Base-by-base conservation (phyloP, 352 stramenopile species). In the Phytophthora fragariaefolia region DNA sequence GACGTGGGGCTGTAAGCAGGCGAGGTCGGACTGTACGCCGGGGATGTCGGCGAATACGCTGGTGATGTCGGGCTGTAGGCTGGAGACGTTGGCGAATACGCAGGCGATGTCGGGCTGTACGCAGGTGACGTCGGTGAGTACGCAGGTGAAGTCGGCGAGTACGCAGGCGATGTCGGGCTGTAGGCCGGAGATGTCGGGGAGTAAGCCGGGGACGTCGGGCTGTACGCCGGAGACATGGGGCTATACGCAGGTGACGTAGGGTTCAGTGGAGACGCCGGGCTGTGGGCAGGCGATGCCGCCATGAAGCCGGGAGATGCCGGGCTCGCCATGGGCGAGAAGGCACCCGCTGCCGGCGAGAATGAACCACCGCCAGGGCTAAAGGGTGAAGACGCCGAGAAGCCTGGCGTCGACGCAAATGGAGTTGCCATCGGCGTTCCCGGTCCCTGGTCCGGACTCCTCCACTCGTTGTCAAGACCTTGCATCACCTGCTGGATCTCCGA, bases 401-500 rank as follows among this genome's bases (percentile, higher is more conserved):
- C 86, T 9, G 89, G 89, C 13, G 89, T 97, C 34, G 84, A 90
- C 40, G 79, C 83, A 69, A 84, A 96, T 49, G 90, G 86, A 36
- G 93, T 97, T 54, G 90, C 85, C 50, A 95, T 96, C 6, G 85
- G 84, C n/a, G 83, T 95, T 36, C 87, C 85, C 17, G 80, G 77
- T 20, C 83, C 82, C 50, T 89, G 76, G 53, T 95, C 84, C 36
- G 88, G 89, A 58, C 89, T 95, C 59, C 92, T 83, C 71, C 92
- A 97, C 64, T 98, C 81, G 63, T 98, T 96, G 62, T 98, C 91
- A 50, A 98, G 83, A 18, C 79, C 90, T 47, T 85, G 83, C 85
- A 98, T 97, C 38, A 96, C 89, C 59, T 89, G 85, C 68, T 95
- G 86, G 56, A 98, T 96, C 74, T 98, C 94, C 2, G 85, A 92